Percentiles rank a stretch among this genome's conserved stretches.
Conservation (phyloP, 805 yeast species). For the Debaryomyces prosopidis region DNA sequence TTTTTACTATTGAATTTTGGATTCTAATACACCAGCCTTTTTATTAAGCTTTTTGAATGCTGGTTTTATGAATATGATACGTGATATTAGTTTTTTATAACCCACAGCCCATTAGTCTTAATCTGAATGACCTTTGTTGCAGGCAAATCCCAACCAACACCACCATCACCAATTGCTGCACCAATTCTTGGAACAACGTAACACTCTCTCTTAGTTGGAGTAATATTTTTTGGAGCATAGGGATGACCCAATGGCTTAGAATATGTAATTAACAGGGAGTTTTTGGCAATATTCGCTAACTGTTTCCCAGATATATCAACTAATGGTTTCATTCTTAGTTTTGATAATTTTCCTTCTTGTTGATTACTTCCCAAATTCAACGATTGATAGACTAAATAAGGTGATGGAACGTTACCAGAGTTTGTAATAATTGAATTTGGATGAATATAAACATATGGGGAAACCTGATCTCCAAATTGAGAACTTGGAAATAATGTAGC, state of each 20-base stretch:
- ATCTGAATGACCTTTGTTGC: conserved; percentile 77
- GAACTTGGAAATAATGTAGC: conserved; percentile 52
- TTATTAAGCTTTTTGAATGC: no score
- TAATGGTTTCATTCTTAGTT: conserved; percentile 69
- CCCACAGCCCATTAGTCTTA: conserved; percentile 71
- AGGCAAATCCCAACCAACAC: conserved; percentile 85
- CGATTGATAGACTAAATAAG: conserved; percentile 71
- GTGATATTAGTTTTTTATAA: conserved; percentile 21
- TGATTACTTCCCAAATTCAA: conserved; percentile 57
- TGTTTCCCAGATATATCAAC: conserved; percentile 76
- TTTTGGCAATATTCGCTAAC: conserved; percentile 73
- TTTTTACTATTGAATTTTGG: no score
- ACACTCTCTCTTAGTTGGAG: conserved; percentile 73
- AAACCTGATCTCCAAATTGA: conserved; percentile 38
- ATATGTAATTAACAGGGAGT: conserved; percentile 71
- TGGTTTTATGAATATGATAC: no score
- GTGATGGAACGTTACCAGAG: conserved; percentile 73
- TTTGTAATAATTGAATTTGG: conserved; percentile 66
- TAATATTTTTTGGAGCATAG: conserved; percentile 71
- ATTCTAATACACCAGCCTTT: no score
- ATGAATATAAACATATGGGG: conserved; percentile 73
- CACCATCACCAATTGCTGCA: conserved; percentile 78
- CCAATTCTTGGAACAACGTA: conserved; percentile 92
- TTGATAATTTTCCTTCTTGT: conserved; percentile 38
- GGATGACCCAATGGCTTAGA: conserved; percentile 94